Evolutionary conservation across 2,329 filamentous ascomycete species (phyloP), one percentile per base, ranked within the genome.

Genomic region (Fusarium drepaniforme): DNA sequence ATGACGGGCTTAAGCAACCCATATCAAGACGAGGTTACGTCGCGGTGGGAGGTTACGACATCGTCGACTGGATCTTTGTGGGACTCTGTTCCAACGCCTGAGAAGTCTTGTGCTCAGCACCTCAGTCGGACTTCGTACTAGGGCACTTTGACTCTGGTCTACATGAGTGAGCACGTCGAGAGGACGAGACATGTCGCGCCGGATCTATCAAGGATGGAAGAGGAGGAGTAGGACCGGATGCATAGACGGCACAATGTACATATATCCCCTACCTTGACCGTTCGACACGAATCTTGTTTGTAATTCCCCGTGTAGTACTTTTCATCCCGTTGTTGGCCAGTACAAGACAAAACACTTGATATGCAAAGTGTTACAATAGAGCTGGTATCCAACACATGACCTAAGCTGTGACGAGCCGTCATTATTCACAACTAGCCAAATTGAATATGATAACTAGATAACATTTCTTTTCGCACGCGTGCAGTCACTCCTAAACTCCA

Each of bases 71-170:
- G 28, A 58, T 46, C 46, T 6, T 12, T 49, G 5, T 28, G 44
- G 57, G 63, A 65, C 35, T 37, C 13, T 9, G 15, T 18, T 21
- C 53, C 61, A 35, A 30, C 62, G 11, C 53, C 28, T 18, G 53
- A 33, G 21, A 44, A 61, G 56, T 81, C 79, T 18, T 81, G 79
- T 66, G 63, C 69, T 16, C 70, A 70, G 46, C 75, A 78, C 18
- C 72, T 80, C 33, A 73, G 76, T 65, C 72, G 76, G 30, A 79
- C 74, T 18, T 66, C 73, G 16, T 79, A 75, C 61, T 81, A 73
- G 63, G 46, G 18, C 33, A 37, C 28, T 12, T 42, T 33, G 21
- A 28, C 44, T n/a, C 33, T 3, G 8, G 21, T n/a, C 44, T 33
- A 21, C 11, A 33, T 28, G n/a, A 30, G 33, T 9, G 16, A 18